Evolutionary conservation across 2,329 filamentous ascomycete genomes (phyloP).

Genomic region (Pezicula neosporulosa): DNA sequence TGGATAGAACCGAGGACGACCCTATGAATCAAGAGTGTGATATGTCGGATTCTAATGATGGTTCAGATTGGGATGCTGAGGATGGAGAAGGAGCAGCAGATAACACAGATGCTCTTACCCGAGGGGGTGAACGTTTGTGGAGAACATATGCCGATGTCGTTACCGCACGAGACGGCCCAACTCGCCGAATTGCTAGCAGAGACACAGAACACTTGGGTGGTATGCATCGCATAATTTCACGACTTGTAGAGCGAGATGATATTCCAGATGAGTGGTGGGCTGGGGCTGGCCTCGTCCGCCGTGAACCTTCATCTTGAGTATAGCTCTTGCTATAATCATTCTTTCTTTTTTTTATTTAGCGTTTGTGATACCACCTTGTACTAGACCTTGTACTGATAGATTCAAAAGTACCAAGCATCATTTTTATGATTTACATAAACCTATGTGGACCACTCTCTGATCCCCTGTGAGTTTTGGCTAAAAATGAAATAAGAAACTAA

Average conservation of each 20-base stretch:
- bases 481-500: too few relatives aligned
- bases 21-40: constrained; percentile 23
- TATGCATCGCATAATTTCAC: constrained; percentile 70
- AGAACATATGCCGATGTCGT: constrained; percentile 8
- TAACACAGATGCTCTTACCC: constrained; percentile 9
- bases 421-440: too few relatives aligned
- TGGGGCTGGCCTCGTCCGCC: constrained; percentile 57
- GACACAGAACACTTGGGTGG: constrained; percentile 43
- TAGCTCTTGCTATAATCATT: neutral
- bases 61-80: constrained; percentile 19
- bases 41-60: constrained; percentile 13
- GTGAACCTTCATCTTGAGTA: constrained; percentile 28
- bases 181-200: constrained; percentile 26
- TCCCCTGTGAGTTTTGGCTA: too few relatives aligned
- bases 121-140: neutral
- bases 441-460: too few relatives aligned
- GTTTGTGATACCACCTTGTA: constrained; percentile 22
- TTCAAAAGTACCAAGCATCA: neutral
- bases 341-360: neutral
- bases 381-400: constrained; percentile 6
- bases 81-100: constrained; percentile 34
- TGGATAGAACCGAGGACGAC: constrained; percentile 12
- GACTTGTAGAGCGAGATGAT: constrained; percentile 66
- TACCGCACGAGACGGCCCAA: constrained; percentile 28
- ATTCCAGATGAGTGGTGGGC: constrained; percentile 84